Conservation (phyloP, 2,329 filamentous ascomycete species). For the Tothia fuscella region DNA sequence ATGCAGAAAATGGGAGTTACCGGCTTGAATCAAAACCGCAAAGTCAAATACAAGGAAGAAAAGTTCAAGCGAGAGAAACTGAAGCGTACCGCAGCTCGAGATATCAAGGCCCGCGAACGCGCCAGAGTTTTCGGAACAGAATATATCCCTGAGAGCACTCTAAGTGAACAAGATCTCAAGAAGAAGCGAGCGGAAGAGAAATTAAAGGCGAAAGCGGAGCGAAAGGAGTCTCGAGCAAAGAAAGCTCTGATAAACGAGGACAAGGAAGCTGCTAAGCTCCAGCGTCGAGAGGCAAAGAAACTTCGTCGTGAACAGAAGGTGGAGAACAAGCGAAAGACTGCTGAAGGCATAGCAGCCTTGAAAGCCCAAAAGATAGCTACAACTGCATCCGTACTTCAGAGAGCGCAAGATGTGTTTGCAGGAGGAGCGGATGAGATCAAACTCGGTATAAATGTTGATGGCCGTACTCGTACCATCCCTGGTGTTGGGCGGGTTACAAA, state of each 20-base stretch:
- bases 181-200: constrained; percentile 1
- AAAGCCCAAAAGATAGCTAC: constrained; percentile 1
- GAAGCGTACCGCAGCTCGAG: constrained; percentile 7
- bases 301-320: constrained; percentile 4
- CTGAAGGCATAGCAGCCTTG: background rate
- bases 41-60: constrained; percentile 8
- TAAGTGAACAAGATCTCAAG: background rate
- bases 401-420: background rate
- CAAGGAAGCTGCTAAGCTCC: constrained; percentile 1
- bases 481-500: constrained; percentile 9
- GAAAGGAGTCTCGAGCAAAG: background rate
- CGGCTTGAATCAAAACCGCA: constrained; percentile 4
- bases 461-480: constrained; percentile 9
- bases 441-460: constrained; percentile 4
- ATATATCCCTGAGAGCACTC: constrained; percentile 4
- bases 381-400: background rate
- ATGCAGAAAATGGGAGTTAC: too few relatives aligned
- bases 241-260: background rate
- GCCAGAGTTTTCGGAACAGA: constrained; percentile 1
- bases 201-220: background rate
- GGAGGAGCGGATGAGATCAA: constrained; percentile 8
- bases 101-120: constrained; percentile 5
- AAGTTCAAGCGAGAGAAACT: constrained; percentile 10
- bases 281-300: constrained; percentile 3
- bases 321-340: background rate